Conservation (phyloP, 371 early-diverging fungal species). For the Circinella minor region DNA sequence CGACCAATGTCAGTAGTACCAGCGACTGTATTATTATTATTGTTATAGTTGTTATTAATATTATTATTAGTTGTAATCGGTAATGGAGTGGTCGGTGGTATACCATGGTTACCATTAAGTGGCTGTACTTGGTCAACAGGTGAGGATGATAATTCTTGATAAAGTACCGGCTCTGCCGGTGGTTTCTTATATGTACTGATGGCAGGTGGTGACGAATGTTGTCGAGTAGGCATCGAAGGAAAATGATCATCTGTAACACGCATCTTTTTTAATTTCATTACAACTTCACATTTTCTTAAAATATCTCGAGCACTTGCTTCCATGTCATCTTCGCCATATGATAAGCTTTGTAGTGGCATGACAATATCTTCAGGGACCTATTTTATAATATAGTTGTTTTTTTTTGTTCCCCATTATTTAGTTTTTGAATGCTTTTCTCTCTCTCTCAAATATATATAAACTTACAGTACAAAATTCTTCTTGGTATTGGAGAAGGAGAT, state of each 20-base stretch:
- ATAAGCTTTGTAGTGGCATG: slow-evolving; percentile 60
- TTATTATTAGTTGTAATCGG: no score
- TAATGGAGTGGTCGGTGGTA: no score
- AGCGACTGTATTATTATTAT: no score
- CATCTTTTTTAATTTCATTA: slow-evolving; percentile 52
- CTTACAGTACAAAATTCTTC: slow-evolving; percentile 75
- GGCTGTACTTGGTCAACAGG: no score
- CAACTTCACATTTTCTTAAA: slow-evolving; percentile 66
- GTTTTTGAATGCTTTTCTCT: no score
- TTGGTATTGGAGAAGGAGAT: slow-evolving; percentile 73
- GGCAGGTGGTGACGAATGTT: slow-evolving; percentile 45
- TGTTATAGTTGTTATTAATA: no score
- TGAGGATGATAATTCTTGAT: no score
- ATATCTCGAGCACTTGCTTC: slow-evolving; percentile 67
- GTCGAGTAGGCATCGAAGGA: slow-evolving; percentile 32
- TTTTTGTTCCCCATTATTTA: no score
- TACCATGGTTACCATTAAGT: no score
- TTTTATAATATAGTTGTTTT: no score
- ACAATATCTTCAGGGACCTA: slow-evolving; percentile 74
- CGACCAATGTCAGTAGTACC: no score
- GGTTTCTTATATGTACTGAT: not conserved
- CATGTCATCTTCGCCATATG: slow-evolving; percentile 58
- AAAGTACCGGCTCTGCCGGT: not conserved
- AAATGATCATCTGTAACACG: not conserved
- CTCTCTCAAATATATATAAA: not conserved